Base-by-base conservation (phyloP, 2,329 filamentous ascomycete genomes). In the Trichoderma semiorbis region DNA sequence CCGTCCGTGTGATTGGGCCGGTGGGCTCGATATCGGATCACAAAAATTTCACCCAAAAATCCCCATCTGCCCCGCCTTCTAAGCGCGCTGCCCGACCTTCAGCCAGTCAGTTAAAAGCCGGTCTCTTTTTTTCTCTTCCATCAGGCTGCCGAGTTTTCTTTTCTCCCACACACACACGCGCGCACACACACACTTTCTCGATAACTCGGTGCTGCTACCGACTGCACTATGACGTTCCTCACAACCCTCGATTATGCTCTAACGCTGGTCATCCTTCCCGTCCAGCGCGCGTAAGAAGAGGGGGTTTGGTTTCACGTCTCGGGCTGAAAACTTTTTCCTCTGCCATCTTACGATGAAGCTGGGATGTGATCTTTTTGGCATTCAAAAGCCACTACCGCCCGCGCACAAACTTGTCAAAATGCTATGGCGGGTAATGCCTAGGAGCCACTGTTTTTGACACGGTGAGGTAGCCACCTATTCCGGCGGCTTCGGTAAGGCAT, bases 171-270 rank as follows among this genome's bases (percentile, higher is more conserved):
- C 65, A 68, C 55, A 57, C 50, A 21, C 39, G 3, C 39, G 7
- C 10, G 10, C 53, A 30, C 64, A 64, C 43, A 50, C 39, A 21
- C 26, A 50, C 3, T 26, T 62, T 28, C 14, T n/a, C 26, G 47
- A 55, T 28, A 18, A 18, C 28, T 47, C 18, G 16, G 26, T 32
- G 21, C n/a, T 32, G 34, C 60, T 5, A 3, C 66, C 57, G 47
- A 68, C 55, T 69, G 66, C 66, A 62, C 66, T 53, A 69, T 69
- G 66, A 69, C 66, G 66, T 69, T 62, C 39, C 36, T 50, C 28
- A 8, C 39, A 34, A 50, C 55, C 55, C 57, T 28, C 21, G 39
- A 58, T 32, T 24, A 12, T 28, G 66, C 39, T 36, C 66, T 69
- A 47, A 53, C 28, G 39, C 57, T 53, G 36, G 66, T 50, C 66